Evolutionary conservation across 352 stramenopile genomes (phyloP).

Genomic region (Phytophthora megakarya): DNA sequence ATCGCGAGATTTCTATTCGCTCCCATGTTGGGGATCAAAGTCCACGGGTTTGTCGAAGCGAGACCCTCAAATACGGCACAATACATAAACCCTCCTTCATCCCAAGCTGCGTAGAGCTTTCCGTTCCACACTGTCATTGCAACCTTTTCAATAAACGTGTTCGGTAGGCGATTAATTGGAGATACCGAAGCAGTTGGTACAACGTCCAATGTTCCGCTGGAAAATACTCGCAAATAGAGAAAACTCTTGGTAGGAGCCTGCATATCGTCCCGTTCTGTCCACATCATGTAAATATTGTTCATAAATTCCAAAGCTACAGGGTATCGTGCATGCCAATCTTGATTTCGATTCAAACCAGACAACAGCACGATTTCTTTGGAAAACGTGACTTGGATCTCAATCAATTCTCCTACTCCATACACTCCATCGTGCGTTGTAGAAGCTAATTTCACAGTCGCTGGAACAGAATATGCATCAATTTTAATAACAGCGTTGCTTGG

Average conservation of each 20-base stretch:
- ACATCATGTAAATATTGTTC: slow-evolving; percentile 62
- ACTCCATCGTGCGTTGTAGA: slow-evolving; percentile 51
- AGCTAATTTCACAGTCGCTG: slow-evolving; percentile 64
- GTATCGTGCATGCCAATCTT: slow-evolving; percentile 52
- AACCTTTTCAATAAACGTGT: slow-evolving; percentile 61
- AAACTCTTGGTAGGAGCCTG: slow-evolving; percentile 42
- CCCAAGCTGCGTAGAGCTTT: slow-evolving; percentile 68
- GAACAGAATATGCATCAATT: slow-evolving; percentile 61
- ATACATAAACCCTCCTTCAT: slow-evolving; percentile 64
- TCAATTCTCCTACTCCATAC: slow-evolving; percentile 65
- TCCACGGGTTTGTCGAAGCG: slow-evolving; percentile 44
- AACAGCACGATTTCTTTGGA: slow-evolving; percentile 67
- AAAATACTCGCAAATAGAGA: slow-evolving; percentile 64
- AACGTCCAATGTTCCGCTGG: slow-evolving; percentile 39
- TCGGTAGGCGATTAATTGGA: slow-evolving; percentile 50
- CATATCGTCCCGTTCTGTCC: slow-evolving; percentile 62
- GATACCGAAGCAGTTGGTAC: slow-evolving; percentile 28
- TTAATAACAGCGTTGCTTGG: slow-evolving; percentile 38
- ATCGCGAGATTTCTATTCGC: slow-evolving; percentile 63
- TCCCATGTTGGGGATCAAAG: slow-evolving; percentile 65
- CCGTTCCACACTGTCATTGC: slow-evolving; percentile 48
- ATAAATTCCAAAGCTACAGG: slow-evolving; percentile 47
- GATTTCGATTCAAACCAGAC: slow-evolving; percentile 65
- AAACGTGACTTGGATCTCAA: slow-evolving; percentile 72
- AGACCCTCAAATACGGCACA: slow-evolving; percentile 63